Percentiles rank a stretch among this genome's conserved stretches.
These are phyloP conservation scores for Agastache rugosa DNA, from an alignment of 257 asterid species.

Conservation along the genomic window DNA sequence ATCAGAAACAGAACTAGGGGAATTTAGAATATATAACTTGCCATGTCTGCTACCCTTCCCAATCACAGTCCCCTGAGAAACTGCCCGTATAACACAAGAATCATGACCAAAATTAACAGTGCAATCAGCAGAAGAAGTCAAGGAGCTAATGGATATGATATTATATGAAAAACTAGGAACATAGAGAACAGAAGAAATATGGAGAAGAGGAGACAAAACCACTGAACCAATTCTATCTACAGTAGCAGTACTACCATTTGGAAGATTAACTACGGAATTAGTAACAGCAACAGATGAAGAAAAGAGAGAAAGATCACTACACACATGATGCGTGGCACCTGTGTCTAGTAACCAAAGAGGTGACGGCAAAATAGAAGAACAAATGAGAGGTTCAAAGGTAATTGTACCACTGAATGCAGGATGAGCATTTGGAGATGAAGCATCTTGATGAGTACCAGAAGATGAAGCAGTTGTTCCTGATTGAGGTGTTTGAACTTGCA, in stretches of 20 bases:
- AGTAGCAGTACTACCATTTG: background rate
- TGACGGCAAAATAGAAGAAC: background rate
- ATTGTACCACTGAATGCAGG: background rate
- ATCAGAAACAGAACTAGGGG: too few relatives aligned
- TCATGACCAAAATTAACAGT: background rate
- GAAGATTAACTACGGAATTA: background rate
- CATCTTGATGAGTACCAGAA: background rate
- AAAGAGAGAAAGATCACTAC: background rate
- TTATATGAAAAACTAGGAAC: background rate
- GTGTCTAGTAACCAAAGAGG: background rate
- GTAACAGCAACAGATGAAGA: background rate
- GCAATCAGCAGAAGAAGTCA: background rate
- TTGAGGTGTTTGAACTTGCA: too few relatives aligned
- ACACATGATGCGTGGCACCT: background rate
- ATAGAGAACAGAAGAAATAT: too few relatives aligned
- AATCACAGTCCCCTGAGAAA: background rate
- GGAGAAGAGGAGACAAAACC: background rate
- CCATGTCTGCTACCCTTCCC: background rate
- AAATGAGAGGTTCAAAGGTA: too few relatives aligned
- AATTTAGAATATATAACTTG: too few relatives aligned
- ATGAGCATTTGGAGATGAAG: background rate
- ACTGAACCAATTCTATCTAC: background rate
- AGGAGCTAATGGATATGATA: background rate
- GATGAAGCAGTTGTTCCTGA: too few relatives aligned
- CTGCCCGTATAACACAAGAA: background rate